Evolutionary conservation across 2,329 filamentous ascomycete species (phyloP).

Genomic region (Neonectria faginata): DNA sequence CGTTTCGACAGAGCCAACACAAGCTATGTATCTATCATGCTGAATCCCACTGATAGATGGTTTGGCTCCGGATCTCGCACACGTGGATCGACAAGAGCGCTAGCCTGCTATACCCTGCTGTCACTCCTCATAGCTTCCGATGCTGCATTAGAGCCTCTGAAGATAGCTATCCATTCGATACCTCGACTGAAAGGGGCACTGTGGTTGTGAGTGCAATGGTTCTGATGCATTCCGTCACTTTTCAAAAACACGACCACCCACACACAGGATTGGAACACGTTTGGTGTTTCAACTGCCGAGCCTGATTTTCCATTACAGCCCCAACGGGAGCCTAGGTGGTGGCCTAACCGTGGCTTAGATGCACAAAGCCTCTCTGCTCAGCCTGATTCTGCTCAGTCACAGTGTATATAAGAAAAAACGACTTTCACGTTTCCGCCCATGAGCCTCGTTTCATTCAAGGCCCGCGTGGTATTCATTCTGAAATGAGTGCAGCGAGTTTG

Average conservation of each 20-base stretch:
- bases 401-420: too few relatives aligned
- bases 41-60: neutral
- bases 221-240: neutral
- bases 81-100: neutral
- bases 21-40: neutral
- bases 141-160: neutral
- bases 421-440: too few relatives aligned
- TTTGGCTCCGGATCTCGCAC: neutral
- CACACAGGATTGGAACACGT: neutral
- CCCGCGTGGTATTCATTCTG: too few relatives aligned
- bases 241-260: neutral
- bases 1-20: neutral
- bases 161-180: neutral
- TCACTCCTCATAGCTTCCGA: neutral
- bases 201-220: neutral
- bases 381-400: too few relatives aligned
- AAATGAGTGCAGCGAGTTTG: too few relatives aligned
- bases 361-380: too few relatives aligned
- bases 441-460: too few relatives aligned
- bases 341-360: too few relatives aligned
- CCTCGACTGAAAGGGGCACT: neutral
- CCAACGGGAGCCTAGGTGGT: too few relatives aligned
- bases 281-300: neutral
- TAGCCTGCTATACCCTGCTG: neutral
- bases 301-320: neutral